phyloP scores from a whole-genome alignment of 106 monocot genomes.

The Dioscorea dumetorum region DNA sequence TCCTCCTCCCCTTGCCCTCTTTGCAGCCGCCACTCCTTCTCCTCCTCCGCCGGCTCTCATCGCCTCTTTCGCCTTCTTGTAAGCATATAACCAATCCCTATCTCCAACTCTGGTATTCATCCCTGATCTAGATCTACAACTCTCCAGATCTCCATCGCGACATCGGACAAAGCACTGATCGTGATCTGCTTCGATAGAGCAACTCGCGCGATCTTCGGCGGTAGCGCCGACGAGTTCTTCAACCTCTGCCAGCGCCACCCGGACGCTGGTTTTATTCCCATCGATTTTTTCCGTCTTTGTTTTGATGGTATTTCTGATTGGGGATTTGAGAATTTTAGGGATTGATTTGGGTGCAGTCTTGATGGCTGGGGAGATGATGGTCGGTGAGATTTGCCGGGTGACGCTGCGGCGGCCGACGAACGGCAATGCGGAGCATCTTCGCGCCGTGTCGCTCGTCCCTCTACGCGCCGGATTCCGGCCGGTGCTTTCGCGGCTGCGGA shows the following conservation, averaged over 20 bases:
- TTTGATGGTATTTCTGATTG: background rate
- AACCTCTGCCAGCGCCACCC: constrained; percentile 41
- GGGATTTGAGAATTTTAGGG: background rate
- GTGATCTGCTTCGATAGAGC: constrained; percentile 75
- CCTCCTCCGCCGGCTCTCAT: constrained; percentile 4
- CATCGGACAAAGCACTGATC: constrained; percentile 35
- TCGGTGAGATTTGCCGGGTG: constrained; percentile 72
- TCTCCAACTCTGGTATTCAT: background rate
- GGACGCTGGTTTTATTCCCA: constrained; percentile 19
- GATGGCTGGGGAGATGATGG: constrained; percentile 33
- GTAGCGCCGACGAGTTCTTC: constrained; percentile 69
- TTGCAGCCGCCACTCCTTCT: constrained; percentile 27
- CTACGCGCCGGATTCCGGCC: constrained; percentile 55
- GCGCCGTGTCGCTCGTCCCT: constrained; percentile 45
- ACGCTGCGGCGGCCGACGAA: constrained; percentile 32
- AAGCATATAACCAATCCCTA: background rate
- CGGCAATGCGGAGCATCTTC: constrained; percentile 64
- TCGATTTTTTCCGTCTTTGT: background rate
- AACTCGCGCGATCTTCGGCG: constrained; percentile 49
- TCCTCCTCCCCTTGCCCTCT: constrained; percentile 18
- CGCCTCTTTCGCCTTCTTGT: constrained; percentile 56
- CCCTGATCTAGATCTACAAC: background rate
- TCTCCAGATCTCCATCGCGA: constrained; percentile 52
- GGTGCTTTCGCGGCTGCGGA: constrained; percentile 34
- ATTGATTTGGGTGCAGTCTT: constrained; percentile 19